Conservation (phyloP, 179 eudicot species). For the Monotropa hypopitys region DNA sequence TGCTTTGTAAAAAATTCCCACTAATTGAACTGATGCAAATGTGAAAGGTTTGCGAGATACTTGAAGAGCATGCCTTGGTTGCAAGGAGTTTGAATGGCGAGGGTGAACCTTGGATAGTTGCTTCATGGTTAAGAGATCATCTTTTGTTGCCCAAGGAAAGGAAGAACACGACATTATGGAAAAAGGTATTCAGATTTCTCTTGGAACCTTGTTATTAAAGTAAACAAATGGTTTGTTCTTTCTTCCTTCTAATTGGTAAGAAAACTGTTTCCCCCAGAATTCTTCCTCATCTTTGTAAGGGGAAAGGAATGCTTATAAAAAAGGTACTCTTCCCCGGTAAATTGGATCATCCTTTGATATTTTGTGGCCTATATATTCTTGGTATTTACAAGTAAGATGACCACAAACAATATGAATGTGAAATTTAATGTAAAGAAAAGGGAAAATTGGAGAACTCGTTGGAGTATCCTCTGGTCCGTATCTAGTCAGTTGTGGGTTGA, state of each 20-base stretch:
- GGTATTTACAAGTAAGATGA: too few relatives aligned
- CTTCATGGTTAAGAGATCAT: constrained; percentile 91
- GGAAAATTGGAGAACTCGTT: neutral
- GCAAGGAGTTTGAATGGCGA: constrained; percentile 38
- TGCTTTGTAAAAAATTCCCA: neutral
- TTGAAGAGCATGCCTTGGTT: constrained; percentile 71
- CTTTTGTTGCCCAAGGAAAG: constrained; percentile 87
- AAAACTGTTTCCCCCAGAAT: neutral
- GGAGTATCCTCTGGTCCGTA: neutral
- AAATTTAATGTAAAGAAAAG: neutral
- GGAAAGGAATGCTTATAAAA: constrained; percentile 2
- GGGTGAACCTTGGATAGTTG: constrained; percentile 82
- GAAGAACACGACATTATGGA: constrained; percentile 61
- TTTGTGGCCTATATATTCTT: neutral
- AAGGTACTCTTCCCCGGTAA: neutral
- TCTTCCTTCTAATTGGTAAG: constrained; percentile 6
- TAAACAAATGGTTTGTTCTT: neutral
- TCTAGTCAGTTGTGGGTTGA: neutral
- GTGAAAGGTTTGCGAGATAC: constrained; percentile 69
- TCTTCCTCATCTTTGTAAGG: neutral
- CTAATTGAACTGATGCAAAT: constrained; percentile 7
- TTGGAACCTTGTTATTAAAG: neutral
- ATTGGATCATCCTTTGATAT: neutral
- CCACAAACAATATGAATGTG: neutral
- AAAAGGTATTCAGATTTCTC: constrained; percentile 39